Evolutionary conservation across 2,329 filamentous ascomycete species (phyloP), one percentile per base, ranked within the genome.

Genomic region (Aspergillus sp.): DNA sequence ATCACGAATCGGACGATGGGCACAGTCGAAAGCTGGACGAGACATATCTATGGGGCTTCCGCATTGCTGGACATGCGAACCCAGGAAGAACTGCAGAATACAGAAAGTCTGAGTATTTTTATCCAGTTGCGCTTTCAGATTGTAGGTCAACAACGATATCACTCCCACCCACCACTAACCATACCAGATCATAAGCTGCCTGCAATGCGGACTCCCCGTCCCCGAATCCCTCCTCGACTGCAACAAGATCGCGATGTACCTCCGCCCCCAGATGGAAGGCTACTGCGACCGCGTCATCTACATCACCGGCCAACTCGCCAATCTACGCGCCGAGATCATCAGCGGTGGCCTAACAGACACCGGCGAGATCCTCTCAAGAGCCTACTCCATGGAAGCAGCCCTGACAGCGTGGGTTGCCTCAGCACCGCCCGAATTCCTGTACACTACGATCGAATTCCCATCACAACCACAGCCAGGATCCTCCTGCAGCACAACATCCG

Each of bases 41-140:
- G 80, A 6, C 86, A 88, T 66, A 79, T 87, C 44, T 77, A 81
- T 64, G 86, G 86, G 1, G 85, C 84, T 2, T 78, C 83, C 46
- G 84, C 85, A 14, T 70, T 88, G n/a, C 73, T 87, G 17, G 79
- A 79, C 55, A 52, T 77, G 35, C 68, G 75, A n/a, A 75, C 73
- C 8, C 52, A 62, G 5, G 62, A 73, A 9, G 72, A 75, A 48
- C 62, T 78, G 33, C 69, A 74, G 55, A 68, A 64, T 47, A 70
- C 76, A 23, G 75, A 78, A 46, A 81, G 82, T 4, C 75, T 84
- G 60, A 76, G 80, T 23, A 78, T 80, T 4, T 79, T 86, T 52
- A 62, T 85, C 14, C 82, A 86, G 60, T 70, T 86, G 37, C 79
- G 82, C 56, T 85, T 80, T 65, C 82, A 84, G 40, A 78, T 86